These are phyloP conservation scores for Astrephomene gubernaculifera DNA, from an alignment of 139 green algal species.

Conservation along the genomic window DNA sequence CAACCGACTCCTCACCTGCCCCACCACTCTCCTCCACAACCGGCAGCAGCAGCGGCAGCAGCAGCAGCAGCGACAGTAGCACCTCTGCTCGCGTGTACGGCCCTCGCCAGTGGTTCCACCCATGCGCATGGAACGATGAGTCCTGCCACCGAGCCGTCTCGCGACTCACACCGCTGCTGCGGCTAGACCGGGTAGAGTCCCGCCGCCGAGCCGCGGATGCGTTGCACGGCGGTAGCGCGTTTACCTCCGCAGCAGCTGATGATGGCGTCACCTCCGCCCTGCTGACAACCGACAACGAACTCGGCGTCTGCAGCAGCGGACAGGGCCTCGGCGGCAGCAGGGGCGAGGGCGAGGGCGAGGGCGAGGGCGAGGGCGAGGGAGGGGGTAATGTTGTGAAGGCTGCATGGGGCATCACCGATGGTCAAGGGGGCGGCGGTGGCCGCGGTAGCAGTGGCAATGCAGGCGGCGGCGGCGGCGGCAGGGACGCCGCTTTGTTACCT, in stretches of 20 bases:
- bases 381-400: too few relatives aligned
- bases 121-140: conserved; percentile 59
- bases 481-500: too few relatives aligned
- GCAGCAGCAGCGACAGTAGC: too few relatives aligned
- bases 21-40: not conserved
- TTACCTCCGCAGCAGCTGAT: not conserved
- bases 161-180: conserved; percentile 19
- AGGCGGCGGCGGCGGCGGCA: not conserved
- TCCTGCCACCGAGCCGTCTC: conserved; percentile 12
- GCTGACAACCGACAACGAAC: too few relatives aligned
- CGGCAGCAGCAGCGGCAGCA: too few relatives aligned
- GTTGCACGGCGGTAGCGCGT: not conserved
- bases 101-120: conserved; percentile 56
- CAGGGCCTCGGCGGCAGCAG: too few relatives aligned
- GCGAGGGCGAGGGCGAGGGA: too few relatives aligned
- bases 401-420: too few relatives aligned
- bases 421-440: not conserved
- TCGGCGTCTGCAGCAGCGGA: too few relatives aligned
- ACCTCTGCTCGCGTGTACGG: conserved; percentile 41
- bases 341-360: too few relatives aligned
- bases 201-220: not conserved
- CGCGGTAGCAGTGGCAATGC: not conserved
- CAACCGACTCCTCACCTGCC: too few relatives aligned
- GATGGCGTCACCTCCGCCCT: too few relatives aligned
- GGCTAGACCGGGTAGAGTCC: not conserved